Base-by-base conservation (phyloP, 2,329 filamentous ascomycete species). In the Calonectria pseudoturangicola region DNA sequence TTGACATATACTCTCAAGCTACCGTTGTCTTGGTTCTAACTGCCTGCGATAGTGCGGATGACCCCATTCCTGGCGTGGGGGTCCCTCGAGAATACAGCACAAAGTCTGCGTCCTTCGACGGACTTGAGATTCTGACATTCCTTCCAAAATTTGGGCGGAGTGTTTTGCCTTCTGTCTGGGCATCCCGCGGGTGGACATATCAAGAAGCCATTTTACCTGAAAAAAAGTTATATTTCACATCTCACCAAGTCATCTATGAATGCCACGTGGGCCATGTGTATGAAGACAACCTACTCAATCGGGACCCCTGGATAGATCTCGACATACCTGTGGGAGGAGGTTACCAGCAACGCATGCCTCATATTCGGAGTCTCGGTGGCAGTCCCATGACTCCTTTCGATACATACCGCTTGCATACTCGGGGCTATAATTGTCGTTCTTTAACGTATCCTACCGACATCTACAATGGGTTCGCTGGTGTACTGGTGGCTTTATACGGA, bases 131-230 rank as follows among this genome's bases (percentile, higher is more conserved):
- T 4, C 18, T 41, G 21, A 56, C 51, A 6, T 10, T 56, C 9
- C 39, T 70, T 33, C 27, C 50, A 45, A 27, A 2, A 16, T 48
- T 36, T 18, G 15, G 12, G 25, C 27, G n/a, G 30, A 64, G 18
- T 39, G 41, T 45, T 16, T 9, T 60, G 13, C n/a, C 27, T 27
- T 63, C 58, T 15, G 13, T 28, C 25, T 70, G 67, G 67, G 36
- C 45, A 5, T 50, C 67, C 12, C 54, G 66, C 12, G 66, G 54
- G 16, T 69, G 66, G 66, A 70, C 67, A 51, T 70, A 64, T 45
- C 67, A 70, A 41, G 67, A 70, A 64, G 45, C 30, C 21, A 21
- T 64, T 16, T 28, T 70, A 5, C 51, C 56, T 3, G 27, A 41
- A 4, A 28, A 56, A 15, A 48, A 48, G n/a, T 58, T 70, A 15